phyloP scores from a whole-genome alignment of 108 stramenopile genomes.

The Schizochytrium sp. region DNA sequence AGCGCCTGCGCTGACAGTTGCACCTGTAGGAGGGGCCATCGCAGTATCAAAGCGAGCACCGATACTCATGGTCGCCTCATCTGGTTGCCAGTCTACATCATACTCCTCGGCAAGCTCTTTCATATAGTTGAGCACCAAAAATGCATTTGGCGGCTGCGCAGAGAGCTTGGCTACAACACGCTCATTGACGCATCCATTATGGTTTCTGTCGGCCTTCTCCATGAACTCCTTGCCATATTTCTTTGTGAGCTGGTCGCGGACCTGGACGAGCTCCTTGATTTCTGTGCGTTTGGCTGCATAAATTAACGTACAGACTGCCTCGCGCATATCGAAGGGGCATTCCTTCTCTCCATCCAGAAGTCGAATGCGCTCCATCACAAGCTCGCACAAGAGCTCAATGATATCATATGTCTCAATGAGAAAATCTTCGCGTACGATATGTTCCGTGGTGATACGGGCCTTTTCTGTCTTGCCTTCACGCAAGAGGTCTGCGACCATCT shows the following conservation, averaged over 20 bases:
- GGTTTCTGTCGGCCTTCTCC: slow-evolving; percentile 63
- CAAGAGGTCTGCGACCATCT: slow-evolving; percentile 67
- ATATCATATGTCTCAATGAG: slow-evolving; percentile 72
- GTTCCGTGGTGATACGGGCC: slow-evolving; percentile 71
- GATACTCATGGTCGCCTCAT: slow-evolving; percentile 46
- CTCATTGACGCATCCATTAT: slow-evolving; percentile 71
- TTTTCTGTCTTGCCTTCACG: slow-evolving; percentile 73
- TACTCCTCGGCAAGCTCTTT: slow-evolving; percentile 70
- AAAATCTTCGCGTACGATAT: slow-evolving; percentile 72
- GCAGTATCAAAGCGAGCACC: slow-evolving; percentile 57
- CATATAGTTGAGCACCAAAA: slow-evolving; percentile 70
- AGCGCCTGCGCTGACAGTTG: slow-evolving; percentile 1
- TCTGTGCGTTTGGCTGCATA: slow-evolving; percentile 71
- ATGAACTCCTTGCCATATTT: slow-evolving; percentile 71
- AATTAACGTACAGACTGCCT: slow-evolving; percentile 70
- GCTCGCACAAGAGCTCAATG: slow-evolving; percentile 70
- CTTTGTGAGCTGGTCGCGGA: slow-evolving; percentile 67
- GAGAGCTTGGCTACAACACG: slow-evolving; percentile 70
- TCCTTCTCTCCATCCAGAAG: slow-evolving; percentile 65
- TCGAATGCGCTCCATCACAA: slow-evolving; percentile 71
- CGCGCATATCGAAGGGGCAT: slow-evolving; percentile 69
- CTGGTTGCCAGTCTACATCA: slow-evolving; percentile 68
- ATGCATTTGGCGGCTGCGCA: slow-evolving; percentile 65
- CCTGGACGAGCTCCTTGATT: slow-evolving; percentile 66
- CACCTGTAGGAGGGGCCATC: slow-evolving; percentile 47